Base-by-base conservation (phyloP, 176 grass and related monocot species). In the Phyllostachys edulis region DNA sequence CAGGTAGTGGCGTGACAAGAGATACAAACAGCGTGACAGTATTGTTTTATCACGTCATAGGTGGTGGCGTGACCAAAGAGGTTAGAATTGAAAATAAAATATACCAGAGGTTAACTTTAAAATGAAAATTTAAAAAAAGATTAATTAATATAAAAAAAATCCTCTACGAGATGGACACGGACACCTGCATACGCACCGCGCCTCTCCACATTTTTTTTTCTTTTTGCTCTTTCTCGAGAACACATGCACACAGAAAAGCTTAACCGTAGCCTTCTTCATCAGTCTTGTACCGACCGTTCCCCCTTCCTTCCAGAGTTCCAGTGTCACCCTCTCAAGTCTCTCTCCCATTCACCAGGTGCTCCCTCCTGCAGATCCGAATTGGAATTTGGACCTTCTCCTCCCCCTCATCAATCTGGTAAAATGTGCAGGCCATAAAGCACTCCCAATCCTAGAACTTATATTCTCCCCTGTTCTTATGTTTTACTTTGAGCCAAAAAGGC, bases 281-380 rank as follows among this genome's bases (percentile, higher is more conserved):
- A 23, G 69, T 66, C 76, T 34, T 67, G 37, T 29, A 34, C 73
- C n/a, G 80, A 63, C 32, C 66, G 65, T 57, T 51, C 70, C 60
- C 13, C 10, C 57, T 26, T 61, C 37, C 32, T 64, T 9, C 57
- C 69, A 86, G 57, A 8, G 67, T 64, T 9, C 57, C 69, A 86
- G 56, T 12, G 67, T 45, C 77, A 41, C 24, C 68, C 73, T 79
- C 73, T 34, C 80, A 67, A 77, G 67, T 83, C 65, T 77, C 78
- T 85, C 77, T 59, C 64, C 5, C 85, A 5, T 63, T 24, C 26
- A 38, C 78, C 87, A 72, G 79, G 67, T 36, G 71, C 39, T 82
- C 46, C 79, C 38, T 75, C 69, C 60, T 20, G 77, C 84, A 73
- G 79, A 90, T 87, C 88, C 67, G 47, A 74, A 90, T 78, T 73